Percentiles rank a stretch among this genome's conserved stretches.
Evolutionary conservation across 345 rosid genomes (phyloP).

Genomic region (Eucalyptus melliodora): DNA sequence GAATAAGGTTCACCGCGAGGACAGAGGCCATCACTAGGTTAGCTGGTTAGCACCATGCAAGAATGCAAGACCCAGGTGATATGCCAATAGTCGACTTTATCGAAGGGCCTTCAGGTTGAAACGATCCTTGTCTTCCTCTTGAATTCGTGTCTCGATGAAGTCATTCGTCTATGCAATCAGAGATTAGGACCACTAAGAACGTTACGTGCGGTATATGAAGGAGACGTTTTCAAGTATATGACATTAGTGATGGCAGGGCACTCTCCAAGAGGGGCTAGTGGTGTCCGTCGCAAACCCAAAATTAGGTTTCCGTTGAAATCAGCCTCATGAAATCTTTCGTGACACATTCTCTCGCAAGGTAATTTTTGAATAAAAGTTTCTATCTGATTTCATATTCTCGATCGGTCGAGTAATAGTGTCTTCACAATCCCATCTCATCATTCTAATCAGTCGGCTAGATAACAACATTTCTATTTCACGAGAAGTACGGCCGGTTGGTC

Average conservation of each 20-base stretch:
- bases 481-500: background rate
- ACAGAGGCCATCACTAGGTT: background rate
- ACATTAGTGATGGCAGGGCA: background rate
- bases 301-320: background rate
- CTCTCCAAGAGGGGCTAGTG: background rate
- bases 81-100: background rate
- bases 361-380: background rate
- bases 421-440: background rate
- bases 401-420: background rate
- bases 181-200: background rate
- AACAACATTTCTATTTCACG: background rate
- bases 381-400: background rate
- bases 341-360: background rate
- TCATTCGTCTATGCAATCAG: background rate
- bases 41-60: background rate
- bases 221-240: background rate
- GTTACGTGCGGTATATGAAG: background rate
- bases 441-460: background rate
- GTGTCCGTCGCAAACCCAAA: background rate
- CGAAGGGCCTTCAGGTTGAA: background rate
- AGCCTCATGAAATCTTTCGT: background rate
- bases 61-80: background rate
- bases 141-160: background rate
- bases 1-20: background rate
- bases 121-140: background rate